Conservation (phyloP, 2,329 filamentous ascomycete genomes). For the Epichloe sibirici region DNA sequence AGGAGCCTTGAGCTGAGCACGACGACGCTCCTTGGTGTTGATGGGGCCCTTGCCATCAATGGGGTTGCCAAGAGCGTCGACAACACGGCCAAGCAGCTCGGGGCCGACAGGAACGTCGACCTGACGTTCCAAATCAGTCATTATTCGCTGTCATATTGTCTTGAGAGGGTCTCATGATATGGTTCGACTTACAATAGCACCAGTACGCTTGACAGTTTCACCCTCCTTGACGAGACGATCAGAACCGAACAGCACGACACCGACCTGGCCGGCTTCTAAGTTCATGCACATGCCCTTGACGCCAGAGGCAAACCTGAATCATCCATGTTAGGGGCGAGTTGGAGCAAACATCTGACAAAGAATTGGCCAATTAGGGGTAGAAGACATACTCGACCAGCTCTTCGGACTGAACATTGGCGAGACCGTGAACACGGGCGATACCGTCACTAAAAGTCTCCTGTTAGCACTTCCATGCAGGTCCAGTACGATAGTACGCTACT, state of each 20-base stretch:
- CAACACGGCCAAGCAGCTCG: slow-evolving; percentile 92
- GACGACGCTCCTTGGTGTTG: slow-evolving; percentile 81
- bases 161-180: too few species aligned
- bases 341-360: not conserved
- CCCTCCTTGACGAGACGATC: slow-evolving; percentile 99
- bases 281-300: slow-evolving; percentile 99
- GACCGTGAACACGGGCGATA: slow-evolving; percentile 99
- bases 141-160: not conserved
- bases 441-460: slow-evolving; percentile 62
- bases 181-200: slow-evolving; percentile 73
- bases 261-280: slow-evolving; percentile 99
- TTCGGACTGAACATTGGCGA: slow-evolving; percentile 99
- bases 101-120: slow-evolving; percentile 92
- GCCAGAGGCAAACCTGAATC: slow-evolving; percentile 86
- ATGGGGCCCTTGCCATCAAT: slow-evolving; percentile 98
- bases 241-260: slow-evolving; percentile 99
- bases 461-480: slow-evolving; percentile 14
- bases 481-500: not conserved
- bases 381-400: slow-evolving; percentile 94
- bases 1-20: slow-evolving; percentile 97
- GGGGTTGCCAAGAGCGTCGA: slow-evolving; percentile 97
- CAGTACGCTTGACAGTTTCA: slow-evolving; percentile 98
- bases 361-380: not conserved
- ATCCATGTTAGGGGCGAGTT: slow-evolving; percentile 10
- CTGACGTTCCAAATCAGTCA: slow-evolving; percentile 34